Base-by-base conservation (phyloP, 257 asterid genomes). In the Salvia splendens region DNA sequence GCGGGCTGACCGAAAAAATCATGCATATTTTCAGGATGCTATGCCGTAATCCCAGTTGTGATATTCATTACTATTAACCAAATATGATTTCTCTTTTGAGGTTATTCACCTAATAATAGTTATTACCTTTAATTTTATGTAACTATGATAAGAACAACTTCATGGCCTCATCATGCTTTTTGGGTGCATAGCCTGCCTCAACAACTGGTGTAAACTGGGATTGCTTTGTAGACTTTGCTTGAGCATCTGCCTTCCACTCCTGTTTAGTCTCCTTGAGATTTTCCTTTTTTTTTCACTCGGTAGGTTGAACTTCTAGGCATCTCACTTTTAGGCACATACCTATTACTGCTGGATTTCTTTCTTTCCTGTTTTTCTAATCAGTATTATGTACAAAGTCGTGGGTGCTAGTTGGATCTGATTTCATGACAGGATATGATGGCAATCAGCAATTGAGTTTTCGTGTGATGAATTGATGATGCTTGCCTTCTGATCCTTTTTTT, bases 51-150 rank as follows among this genome's bases (percentile, higher is more conserved):
- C 69, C 28, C 53, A 43, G 5, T 54, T 70, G 55, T 63, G 48
- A 55, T 75, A 78, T 80, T 81, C 68, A 75, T 70, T 78, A 46
- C 78, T 49, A 78, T 86, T 78, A 75, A 64, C 84, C 71, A 80
- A 72, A 78, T 69, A 68, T 78, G 64, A 57, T 69, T 66, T 58
- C 50, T 73, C 71, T 60, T 17, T 32, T 76, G 67, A 62, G 79
- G 43, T 52, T 48, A 63, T 61, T 72, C 77, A 61, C 70, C 79
- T 71, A 61, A 63, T 63, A 65, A 53, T 77, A 77, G 71, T 70
- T 65, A 63, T 78, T 20, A 64, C 36, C 61, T 58, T 54, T 70
- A 71, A 60, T 67, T 59, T 55, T 77, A 17, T 61, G 63, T 10
- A 38, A 45, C 68, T 51, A 12, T 67, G 77, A 72, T 79, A 76